A percentile compares a stretch with the other conserved stretches of the same genome.
These are phyloP conservation scores for Crataegus laevigata DNA, from an alignment of 306 rosid genomes.

Conservation along the genomic window DNA sequence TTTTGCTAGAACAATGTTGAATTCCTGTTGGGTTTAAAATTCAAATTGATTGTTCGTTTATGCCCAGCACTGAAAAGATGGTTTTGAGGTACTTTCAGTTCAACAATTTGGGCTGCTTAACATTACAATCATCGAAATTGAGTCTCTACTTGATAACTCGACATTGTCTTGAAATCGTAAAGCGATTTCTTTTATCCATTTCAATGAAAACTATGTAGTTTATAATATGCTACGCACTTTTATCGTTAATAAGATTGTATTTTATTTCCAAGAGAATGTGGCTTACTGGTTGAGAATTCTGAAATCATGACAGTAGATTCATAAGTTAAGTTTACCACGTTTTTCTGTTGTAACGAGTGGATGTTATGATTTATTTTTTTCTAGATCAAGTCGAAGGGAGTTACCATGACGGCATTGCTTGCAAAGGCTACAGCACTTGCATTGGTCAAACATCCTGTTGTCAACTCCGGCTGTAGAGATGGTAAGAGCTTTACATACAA, in stretches of 20 bases:
- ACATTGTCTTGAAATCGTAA: neutral
- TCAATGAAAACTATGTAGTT: neutral
- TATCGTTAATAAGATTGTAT: neutral
- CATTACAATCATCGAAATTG: neutral
- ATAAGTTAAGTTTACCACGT: neutral
- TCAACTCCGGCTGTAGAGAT: slow-evolving; percentile 91
- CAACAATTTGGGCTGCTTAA: neutral
- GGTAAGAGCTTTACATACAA: slow-evolving; percentile 92
- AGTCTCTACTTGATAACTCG: neutral
- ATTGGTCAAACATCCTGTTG: slow-evolving; percentile 71
- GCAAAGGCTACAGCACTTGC: slow-evolving; percentile 98
- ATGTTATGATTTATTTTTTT: slow-evolving; percentile 6
- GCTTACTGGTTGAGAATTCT: neutral
- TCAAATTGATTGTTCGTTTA: neutral
- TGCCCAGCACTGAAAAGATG: neutral
- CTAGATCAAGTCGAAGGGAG: slow-evolving; percentile 93
- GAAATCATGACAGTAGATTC: neutral
- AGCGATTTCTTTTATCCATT: neutral
- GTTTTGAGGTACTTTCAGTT: neutral
- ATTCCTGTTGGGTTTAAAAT: neutral
- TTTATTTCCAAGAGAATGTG: neutral
- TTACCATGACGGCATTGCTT: slow-evolving; percentile 97
- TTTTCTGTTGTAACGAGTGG: neutral
- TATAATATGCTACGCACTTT: neutral
- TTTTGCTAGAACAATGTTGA: neutral